Evolutionary conservation across 371 early-diverging fungal genomes (phyloP).

Genomic region (Chytridium lagenaria): DNA sequence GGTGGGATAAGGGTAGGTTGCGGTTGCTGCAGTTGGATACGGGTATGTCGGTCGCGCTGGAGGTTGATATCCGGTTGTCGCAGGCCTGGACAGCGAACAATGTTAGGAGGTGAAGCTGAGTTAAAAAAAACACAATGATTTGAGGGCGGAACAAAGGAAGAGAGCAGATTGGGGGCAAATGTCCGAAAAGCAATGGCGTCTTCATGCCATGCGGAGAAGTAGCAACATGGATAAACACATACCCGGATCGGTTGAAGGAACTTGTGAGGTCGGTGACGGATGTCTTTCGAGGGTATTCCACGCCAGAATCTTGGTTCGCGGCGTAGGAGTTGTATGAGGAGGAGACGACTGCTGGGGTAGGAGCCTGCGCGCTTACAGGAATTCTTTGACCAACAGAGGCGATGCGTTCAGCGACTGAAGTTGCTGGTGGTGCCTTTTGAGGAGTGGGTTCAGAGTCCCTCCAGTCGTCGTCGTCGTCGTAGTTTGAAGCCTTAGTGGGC

Average conservation of each 20-base stretch:
- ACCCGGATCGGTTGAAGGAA: too few relatives aligned
- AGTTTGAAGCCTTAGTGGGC: background rate
- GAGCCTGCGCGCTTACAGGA: background rate
- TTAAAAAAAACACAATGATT: too few relatives aligned
- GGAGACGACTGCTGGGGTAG: background rate
- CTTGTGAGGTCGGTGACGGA: too few relatives aligned
- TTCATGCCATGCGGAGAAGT: too few relatives aligned
- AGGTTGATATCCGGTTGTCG: background rate
- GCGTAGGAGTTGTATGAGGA: background rate
- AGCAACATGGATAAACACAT: too few relatives aligned
- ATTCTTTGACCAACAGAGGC: background rate
- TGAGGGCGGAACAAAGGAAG: too few relatives aligned
- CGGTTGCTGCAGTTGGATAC: background rate
- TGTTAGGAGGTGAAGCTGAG: too few relatives aligned
- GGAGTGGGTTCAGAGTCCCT: background rate
- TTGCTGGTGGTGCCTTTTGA: background rate
- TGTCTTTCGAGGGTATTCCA: background rate
- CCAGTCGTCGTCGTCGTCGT: constrained; percentile 17
- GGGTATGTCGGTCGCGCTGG: background rate
- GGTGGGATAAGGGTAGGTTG: too few relatives aligned
- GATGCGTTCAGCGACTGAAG: constrained; percentile 7
- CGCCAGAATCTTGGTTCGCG: background rate
- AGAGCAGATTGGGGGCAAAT: too few relatives aligned
- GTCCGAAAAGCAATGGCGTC: too few relatives aligned
- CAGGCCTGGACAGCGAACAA: too few relatives aligned